These are phyloP conservation scores for Penicillium turbatum DNA, from an alignment of 495 filamentous ascomycete species.

Conservation along the genomic window DNA sequence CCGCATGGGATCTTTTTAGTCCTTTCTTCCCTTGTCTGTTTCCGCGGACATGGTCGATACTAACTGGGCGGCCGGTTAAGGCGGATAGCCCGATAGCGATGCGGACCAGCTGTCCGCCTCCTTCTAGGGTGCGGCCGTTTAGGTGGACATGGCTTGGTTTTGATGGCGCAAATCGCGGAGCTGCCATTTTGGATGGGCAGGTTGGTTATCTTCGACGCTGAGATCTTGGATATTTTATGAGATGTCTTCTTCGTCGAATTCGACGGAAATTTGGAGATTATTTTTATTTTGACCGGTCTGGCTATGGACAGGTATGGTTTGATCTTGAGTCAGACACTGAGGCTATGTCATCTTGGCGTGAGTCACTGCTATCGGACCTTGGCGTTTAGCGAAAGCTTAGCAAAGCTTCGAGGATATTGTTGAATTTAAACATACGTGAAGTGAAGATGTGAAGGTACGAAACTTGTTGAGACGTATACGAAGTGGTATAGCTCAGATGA, in stretches of 20 bases:
- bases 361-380: background rate
- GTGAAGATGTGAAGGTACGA: background rate
- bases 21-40: constrained; percentile 58
- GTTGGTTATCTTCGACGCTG: background rate
- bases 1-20: constrained; percentile 71
- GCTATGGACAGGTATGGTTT: background rate
- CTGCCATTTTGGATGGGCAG: background rate
- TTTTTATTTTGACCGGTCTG: background rate
- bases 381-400: background rate
- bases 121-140: constrained; percentile 73
- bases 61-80: constrained; percentile 59
- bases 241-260: background rate
- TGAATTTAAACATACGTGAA: background rate
- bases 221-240: background rate
- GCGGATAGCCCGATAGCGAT: constrained; percentile 66
- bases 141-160: constrained; percentile 35
- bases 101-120: constrained; percentile 78
- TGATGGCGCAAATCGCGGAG: background rate
- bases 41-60: constrained; percentile 65
- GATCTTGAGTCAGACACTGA: background rate
- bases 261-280: background rate
- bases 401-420: too few relatives aligned
- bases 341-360: background rate
- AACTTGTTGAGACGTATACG: too few relatives aligned
- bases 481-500: too few relatives aligned